Evolutionary conservation across 1,139 yeast genomes (phyloP).

Genomic region (Pichia sp.): DNA sequence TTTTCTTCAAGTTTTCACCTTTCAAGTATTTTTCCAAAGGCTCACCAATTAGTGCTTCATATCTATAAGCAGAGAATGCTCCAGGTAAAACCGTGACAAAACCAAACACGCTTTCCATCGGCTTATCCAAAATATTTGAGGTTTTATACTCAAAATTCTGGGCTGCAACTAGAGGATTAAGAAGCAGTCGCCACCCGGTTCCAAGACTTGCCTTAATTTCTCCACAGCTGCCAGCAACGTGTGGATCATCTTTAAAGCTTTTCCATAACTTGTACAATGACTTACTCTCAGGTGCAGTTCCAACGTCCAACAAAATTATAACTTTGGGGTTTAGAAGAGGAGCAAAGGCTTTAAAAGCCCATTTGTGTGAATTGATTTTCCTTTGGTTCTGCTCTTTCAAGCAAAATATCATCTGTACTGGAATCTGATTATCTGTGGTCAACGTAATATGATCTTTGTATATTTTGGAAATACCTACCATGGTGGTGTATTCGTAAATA

Average conservation of each 20-base stretch:
- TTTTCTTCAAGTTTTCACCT: constrained; percentile 64
- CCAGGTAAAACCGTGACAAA: constrained; percentile 81
- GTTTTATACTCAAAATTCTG: constrained; percentile 83
- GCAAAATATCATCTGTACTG: constrained; percentile 73
- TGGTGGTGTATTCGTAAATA: constrained; percentile 73
- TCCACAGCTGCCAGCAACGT: constrained; percentile 88
- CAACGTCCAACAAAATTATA: constrained; percentile 71
- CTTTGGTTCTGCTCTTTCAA: constrained; percentile 69
- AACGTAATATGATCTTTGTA: constrained; percentile 45
- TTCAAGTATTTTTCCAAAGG: constrained; percentile 76
- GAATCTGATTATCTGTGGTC: constrained; percentile 54
- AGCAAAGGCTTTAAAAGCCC: constrained; percentile 81
- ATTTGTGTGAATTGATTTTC: constrained; percentile 77
- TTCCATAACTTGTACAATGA: constrained; percentile 77
- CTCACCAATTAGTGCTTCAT: constrained; percentile 66
- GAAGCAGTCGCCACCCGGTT: constrained; percentile 38
- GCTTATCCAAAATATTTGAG: constrained; percentile 77
- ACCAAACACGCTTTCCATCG: constrained; percentile 79
- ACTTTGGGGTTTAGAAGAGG: constrained; percentile 67
- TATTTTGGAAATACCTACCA: constrained; percentile 66
- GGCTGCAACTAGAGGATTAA: constrained; percentile 77
- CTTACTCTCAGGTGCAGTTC: constrained; percentile 69
- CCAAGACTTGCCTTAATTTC: constrained; percentile 74
- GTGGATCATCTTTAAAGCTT: constrained; percentile 57
- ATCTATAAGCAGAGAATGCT: constrained; percentile 81